phyloP scores from a whole-genome alignment of 2,329 filamentous ascomycete genomes.

The Paecilomyces dactylethromorphus region DNA sequence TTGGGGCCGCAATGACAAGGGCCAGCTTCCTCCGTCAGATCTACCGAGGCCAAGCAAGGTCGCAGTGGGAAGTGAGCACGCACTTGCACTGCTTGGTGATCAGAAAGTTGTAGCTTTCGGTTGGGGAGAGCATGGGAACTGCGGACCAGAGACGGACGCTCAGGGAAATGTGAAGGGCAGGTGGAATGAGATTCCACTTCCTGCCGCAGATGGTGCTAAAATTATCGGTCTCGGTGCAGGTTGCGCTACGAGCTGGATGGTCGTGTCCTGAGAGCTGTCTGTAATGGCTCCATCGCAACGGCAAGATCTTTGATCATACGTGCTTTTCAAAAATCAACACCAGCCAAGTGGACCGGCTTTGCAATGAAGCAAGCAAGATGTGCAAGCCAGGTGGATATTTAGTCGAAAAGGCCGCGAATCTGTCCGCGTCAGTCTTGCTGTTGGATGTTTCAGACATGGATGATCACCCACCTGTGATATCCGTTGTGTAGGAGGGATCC shows the following conservation, averaged over 20 bases:
- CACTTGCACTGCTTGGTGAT: conserved; percentile 60
- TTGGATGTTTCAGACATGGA: neutral
- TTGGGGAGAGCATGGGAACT: conserved; percentile 98
- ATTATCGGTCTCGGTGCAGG: conserved; percentile 69
- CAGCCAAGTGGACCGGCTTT: neutral
- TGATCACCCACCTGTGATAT: conserved; percentile 38
- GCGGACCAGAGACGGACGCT: conserved; percentile 60
- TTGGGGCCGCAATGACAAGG: conserved; percentile 83
- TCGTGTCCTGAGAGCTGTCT: conserved; percentile 18
- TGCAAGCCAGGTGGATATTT: conserved; percentile 6
- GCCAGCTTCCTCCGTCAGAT: conserved; percentile 62
- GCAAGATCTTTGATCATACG: too few species aligned
- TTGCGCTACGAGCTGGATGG: conserved; percentile 81
- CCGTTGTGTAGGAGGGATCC: conserved; percentile 42
- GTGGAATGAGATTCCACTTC: conserved; percentile 61
- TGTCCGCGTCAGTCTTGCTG: conserved; percentile 16
- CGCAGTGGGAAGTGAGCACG: conserved; percentile 86
- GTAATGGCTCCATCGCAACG: neutral
- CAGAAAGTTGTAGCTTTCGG: conserved; percentile 78
- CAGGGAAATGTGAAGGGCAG: conserved; percentile 62
- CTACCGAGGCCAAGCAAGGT: conserved; percentile 57
- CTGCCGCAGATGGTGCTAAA: conserved; percentile 43
- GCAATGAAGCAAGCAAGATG: neutral
- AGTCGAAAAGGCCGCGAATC: conserved; percentile 40
- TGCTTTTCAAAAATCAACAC: neutral